Base-by-base conservation (phyloP, 2,329 filamentous ascomycete species). In the Dothistroma septosporum region DNA sequence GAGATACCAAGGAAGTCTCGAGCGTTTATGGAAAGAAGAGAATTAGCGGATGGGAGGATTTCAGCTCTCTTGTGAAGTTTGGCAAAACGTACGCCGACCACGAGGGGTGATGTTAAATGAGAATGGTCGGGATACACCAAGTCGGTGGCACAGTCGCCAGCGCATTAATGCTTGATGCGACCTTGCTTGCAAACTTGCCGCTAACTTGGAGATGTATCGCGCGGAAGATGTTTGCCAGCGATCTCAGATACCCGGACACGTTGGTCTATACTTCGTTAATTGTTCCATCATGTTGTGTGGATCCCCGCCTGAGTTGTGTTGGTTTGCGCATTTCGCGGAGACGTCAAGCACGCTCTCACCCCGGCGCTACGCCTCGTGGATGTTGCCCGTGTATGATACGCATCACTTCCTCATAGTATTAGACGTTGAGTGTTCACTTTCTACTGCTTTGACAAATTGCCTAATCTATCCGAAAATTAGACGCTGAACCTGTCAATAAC, bases 11-110 rank as follows among this genome's bases (percentile, higher is more conserved):
- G 11, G 46, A 54, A 28, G 56, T 53, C 2, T 58, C 55, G n/a
- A 66, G 60, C 9, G 61, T 66, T 11, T 63, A 62, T 28, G 67
- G 69, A 0, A 70, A 63, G 61, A 66, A 54, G 21, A 60, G 72
- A 5, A 67, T 75, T 2, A 21, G 59, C 21, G 73, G 72, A 0
- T 74, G 67, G 61, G 70, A 72, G 53, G 72, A 74, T 53, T 75
- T 69, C 59, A 69, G 63, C 48, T 72, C 69, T 6, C 47, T 73
- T 54, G 63, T 75, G 19, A 74, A 74, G 61, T 75, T 74, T 63
- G 70, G 69, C 4, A 63, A 64, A 31, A 64, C 61, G 4, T 75
- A 67, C 55, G 68, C 67, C 8, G 70, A 74, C 37, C 70, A 73
- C 37, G 73, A 73, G 56, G 70, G 68, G 12, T 68, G 49, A 57